Base-by-base conservation (phyloP, 179 eudicot species). In the Spergularia azorica region DNA sequence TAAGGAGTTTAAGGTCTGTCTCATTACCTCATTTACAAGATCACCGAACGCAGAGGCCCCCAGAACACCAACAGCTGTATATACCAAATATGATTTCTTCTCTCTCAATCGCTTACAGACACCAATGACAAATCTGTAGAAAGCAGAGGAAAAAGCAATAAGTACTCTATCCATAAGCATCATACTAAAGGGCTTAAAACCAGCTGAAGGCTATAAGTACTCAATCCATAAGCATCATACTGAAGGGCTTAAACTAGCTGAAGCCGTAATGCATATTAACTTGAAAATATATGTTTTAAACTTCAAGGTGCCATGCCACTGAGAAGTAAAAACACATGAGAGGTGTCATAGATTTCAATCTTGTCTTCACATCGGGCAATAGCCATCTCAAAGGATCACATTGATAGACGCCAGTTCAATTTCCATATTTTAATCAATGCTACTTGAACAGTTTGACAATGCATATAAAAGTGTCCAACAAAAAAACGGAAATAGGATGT, bases 11-110 rank as follows among this genome's bases (percentile, higher is more conserved):
- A 64, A 16, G 64, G 62, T 26, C 36, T 17, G 7, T 54, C 18
- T 73, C 7, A 63, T 60, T 88, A 95, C 97, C 97, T 93, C 98
- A 71, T 89, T 87, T 60, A 95, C 86, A 63, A 95, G 93, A 80
- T 95, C 98, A 80, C 83, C 81, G 65, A 95, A 72, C 67, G 97
- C 97, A 79, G 97, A 68, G 36, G 89, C 81, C 32, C 97, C 98
- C 64, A 95, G 87, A 80, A 89, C 84, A 70, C 97, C 97, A 56
- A 91, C 94, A 71, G 98, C 98, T 78, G 88, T 83, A 74, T 89
- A 95, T 63, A 95, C 82, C 79, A 95, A 84, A 79, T 93, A 93
- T 18, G 92, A 80, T 62, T 95, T 95, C 70, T 64, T 85, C 83
- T 95, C 98, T 75, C 80, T 84, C 87, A 93, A 82, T 54, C 88